These are phyloP conservation scores for Alliaria petiolata DNA, from an alignment of 345 rosid species.

Conservation along the genomic window DNA sequence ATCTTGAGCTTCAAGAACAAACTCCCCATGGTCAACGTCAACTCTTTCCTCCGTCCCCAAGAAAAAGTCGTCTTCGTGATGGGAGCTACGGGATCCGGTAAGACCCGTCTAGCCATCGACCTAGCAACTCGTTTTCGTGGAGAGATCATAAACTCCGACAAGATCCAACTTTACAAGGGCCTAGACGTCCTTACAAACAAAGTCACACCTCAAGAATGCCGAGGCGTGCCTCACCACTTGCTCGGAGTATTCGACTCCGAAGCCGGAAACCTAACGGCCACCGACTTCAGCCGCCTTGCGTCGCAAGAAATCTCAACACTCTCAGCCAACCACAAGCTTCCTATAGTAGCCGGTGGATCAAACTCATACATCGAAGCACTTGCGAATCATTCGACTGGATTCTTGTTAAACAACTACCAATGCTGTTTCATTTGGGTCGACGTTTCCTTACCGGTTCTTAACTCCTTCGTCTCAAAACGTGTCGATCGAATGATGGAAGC, in stretches of 20 bases:
- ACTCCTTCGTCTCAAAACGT: conserved; percentile 24
- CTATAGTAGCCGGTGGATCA: conserved; percentile 46
- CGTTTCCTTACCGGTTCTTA: conserved; percentile 32
- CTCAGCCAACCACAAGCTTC: conserved; percentile 24
- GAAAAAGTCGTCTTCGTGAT: conserved; percentile 40
- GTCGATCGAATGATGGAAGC: conserved; percentile 43
- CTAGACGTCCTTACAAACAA: conserved; percentile 40
- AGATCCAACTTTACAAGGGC: conserved; percentile 42
- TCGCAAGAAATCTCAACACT: conserved; percentile 21
- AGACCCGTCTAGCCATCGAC: conserved; percentile 40
- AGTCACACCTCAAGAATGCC: conserved; percentile 24
- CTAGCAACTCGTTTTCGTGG: conserved; percentile 32
- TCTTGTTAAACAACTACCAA: conserved; percentile 28
- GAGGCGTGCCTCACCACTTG: conserved; percentile 41
- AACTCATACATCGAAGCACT: conserved; percentile 41
- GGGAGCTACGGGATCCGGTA: conserved; percentile 46
- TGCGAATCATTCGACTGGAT: conserved; percentile 12
- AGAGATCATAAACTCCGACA: conserved; percentile 45
- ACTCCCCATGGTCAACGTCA: conserved; percentile 29
- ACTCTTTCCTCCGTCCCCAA: conserved; percentile 28
- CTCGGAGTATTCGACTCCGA: conserved; percentile 30
- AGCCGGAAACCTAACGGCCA: conserved; percentile 24
- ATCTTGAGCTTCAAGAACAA: conserved; percentile 45
- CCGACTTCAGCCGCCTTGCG: conserved; percentile 20
- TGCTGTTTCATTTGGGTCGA: conserved; percentile 47